Evolutionary conservation across 768 basidiomycete genomes (phyloP).

Genomic region (Mycena amicta): DNA sequence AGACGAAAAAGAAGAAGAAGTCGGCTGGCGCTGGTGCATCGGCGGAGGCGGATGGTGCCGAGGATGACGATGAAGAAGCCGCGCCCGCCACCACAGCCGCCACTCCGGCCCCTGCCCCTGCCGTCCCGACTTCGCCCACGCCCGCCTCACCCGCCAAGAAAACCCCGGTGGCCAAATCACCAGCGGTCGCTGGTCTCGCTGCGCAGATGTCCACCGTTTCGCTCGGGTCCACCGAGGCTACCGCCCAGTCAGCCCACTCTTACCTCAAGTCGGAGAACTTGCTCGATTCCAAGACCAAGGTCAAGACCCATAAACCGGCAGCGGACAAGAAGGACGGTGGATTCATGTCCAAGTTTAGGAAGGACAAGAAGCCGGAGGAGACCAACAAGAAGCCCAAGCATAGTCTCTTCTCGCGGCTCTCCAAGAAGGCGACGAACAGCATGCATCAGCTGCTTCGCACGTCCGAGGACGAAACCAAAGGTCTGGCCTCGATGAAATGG

Average conservation of each 20-base stretch:
- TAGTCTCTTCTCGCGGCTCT: conserved; percentile 58
- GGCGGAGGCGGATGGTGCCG: conserved; percentile 22
- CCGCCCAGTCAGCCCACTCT: conserved; percentile 70
- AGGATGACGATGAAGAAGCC: conserved; percentile 19
- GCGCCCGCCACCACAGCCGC: conserved; percentile 24
- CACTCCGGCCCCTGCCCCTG: conserved; percentile 23
- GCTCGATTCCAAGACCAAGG: conserved; percentile 57
- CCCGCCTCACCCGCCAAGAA: conserved; percentile 27
- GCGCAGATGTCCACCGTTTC: conserved; percentile 26
- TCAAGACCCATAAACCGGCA: conserved; percentile 60
- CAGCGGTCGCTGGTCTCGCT: conserved; percentile 13
- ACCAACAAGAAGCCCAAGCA: conserved; percentile 48
- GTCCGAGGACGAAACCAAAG: conserved; percentile 56
- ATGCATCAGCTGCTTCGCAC: conserved; percentile 71
- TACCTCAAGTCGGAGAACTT: conserved; percentile 61
- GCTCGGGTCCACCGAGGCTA: conserved; percentile 47
- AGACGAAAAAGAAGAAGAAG: conserved; percentile 73
- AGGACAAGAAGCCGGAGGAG: conserved; percentile 37
- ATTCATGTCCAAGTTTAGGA: conserved; percentile 53
- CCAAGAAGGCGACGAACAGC: conserved; percentile 57
- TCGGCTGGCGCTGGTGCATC: conserved; percentile 33
- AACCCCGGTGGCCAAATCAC: conserved; percentile 23
- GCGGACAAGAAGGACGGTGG: conserved; percentile 45
- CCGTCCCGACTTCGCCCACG: conserved; percentile 21
- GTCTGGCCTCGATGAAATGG: conserved; percentile 71